phyloP scores from a whole-genome alignment of 2,329 filamentous ascomycete species.

The Talaromyces sp. region DNA sequence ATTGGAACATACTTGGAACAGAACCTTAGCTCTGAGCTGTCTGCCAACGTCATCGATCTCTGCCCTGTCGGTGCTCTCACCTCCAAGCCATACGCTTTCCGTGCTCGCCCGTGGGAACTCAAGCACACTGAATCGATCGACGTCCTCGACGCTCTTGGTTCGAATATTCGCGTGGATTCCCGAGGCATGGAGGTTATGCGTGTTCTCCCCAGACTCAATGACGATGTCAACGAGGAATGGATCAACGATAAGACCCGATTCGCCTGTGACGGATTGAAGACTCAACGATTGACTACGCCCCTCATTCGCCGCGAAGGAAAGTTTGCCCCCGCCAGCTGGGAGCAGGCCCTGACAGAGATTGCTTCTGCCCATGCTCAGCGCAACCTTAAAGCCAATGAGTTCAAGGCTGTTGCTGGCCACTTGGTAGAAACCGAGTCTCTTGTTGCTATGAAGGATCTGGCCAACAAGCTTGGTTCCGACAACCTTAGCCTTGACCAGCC shows the following conservation, averaged over 20 bases:
- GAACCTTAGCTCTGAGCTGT: conserved; percentile 89
- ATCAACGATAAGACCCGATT: conserved; percentile 98
- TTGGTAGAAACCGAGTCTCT: conserved; percentile 88
- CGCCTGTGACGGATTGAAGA: conserved; percentile 93
- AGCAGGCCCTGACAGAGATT: conserved; percentile 88
- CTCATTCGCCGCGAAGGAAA: conserved; percentile 82
- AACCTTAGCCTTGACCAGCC: conserved; percentile 92
- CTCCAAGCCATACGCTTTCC: conserved; percentile 97
- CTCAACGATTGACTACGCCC: conserved; percentile 88
- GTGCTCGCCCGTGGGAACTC: conserved; percentile 92
- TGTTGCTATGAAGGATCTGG: conserved; percentile 93
- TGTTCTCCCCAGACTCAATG: conserved; percentile 84
- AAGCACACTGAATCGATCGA: conserved; percentile 95
- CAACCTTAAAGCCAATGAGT: conserved; percentile 82
- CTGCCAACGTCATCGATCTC: conserved; percentile 94
- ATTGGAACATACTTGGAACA: conserved; percentile 97
- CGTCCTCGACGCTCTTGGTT: conserved; percentile 85
- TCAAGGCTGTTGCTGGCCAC: conserved; percentile 90
- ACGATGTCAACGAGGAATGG: conserved; percentile 99
- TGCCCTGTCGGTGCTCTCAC: conserved; percentile 95
- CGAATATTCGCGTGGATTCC: conserved; percentile 89
- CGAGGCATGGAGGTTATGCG: conserved; percentile 95
- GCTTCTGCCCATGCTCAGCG: conserved; percentile 71
- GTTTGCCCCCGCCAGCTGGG: conserved; percentile 90
- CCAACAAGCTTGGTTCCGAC: conserved; percentile 93